A percentile compares a stretch with the other conserved stretches of the same genome.
Conservation (phyloP, 2,329 filamentous ascomycete genomes). For the Calonectria hawksworthii region DNA sequence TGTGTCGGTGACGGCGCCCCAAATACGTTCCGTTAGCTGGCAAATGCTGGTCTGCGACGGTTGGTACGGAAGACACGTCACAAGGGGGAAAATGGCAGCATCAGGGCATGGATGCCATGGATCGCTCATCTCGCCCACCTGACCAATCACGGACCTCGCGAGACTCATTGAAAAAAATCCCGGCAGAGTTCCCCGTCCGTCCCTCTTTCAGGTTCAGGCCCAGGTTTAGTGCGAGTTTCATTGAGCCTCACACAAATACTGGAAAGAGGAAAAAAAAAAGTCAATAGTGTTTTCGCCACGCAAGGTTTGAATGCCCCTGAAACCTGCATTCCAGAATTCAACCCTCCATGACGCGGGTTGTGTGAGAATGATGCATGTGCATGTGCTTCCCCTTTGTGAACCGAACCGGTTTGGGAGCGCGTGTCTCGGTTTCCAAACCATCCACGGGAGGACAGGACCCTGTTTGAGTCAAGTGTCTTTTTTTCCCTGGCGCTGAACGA, state of each 20-base stretch:
- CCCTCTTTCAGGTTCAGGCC: constrained; percentile 12
- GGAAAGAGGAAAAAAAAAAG: background rate
- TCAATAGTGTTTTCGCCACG: background rate
- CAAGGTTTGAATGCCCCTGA: constrained; percentile 19
- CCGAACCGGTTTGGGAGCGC: background rate
- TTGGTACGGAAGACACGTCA: constrained; percentile 39
- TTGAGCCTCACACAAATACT: background rate
- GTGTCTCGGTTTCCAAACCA: constrained; percentile 23
- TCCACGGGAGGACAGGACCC: background rate
- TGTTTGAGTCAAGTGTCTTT: constrained; percentile 7
- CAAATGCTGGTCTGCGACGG: constrained; percentile 24
- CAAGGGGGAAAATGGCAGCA: constrained; percentile 13
- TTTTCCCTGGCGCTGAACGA: background rate
- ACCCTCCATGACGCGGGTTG: constrained; percentile 4
- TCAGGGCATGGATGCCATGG: constrained; percentile 6
- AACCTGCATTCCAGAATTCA: constrained; percentile 27
- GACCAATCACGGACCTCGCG: constrained; percentile 33
- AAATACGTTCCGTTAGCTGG: background rate
- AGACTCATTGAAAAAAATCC: constrained; percentile 37
- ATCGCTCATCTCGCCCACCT: constrained; percentile 18
- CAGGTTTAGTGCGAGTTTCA: background rate
- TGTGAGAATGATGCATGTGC: constrained; percentile 2
- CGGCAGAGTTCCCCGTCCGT: constrained; percentile 1
- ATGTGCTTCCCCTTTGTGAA: background rate
- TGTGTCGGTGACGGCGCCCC: background rate